phyloP scores from a whole-genome alignment of 2,329 filamentous ascomycete species.

The Penicillium sp. region DNA sequence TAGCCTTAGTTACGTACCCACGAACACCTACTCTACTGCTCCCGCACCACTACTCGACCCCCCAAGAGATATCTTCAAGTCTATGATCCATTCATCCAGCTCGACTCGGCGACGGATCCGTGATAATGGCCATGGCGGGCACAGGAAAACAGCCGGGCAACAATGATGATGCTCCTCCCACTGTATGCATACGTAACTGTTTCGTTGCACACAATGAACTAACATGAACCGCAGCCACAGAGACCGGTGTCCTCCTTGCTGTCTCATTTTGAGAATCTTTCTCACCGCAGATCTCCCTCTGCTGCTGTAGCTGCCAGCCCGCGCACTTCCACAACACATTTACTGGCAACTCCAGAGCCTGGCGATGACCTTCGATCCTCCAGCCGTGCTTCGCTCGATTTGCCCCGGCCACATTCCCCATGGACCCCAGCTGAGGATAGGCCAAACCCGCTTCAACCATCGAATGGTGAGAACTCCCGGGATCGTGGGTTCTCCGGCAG shows the following conservation, averaged over 20 bases:
- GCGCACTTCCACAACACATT: slow-evolving; percentile 30
- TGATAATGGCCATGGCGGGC: slow-evolving; percentile 39
- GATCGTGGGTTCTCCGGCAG: slow-evolving; percentile 52
- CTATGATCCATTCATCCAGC: slow-evolving; percentile 31
- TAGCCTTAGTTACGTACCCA: slow-evolving; percentile 7
- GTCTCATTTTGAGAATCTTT: slow-evolving; percentile 52
- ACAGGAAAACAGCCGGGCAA: slow-evolving; percentile 34
- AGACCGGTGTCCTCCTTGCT: slow-evolving; percentile 51
- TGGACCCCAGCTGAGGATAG: slow-evolving; percentile 35
- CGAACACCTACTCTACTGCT: slow-evolving; percentile 8
- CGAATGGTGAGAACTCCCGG: slow-evolving; percentile 28
- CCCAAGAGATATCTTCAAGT: slow-evolving; percentile 16
- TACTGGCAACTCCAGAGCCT: slow-evolving; percentile 35
- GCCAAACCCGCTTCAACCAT: slow-evolving; percentile 19
- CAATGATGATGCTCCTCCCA: slow-evolving; percentile 39
- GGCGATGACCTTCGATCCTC: slow-evolving; percentile 32
- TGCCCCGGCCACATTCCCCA: slow-evolving; percentile 42
- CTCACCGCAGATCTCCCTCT: slow-evolving; percentile 36
- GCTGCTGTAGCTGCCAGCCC: slow-evolving; percentile 28
- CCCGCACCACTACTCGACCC: not conserved
- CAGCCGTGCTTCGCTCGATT: slow-evolving; percentile 44
- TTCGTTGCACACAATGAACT: slow-evolving; percentile 17
- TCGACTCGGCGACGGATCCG: slow-evolving; percentile 26
- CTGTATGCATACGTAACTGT: slow-evolving; percentile 32
- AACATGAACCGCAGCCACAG: slow-evolving; percentile 26